Percentiles rank a stretch among this genome's conserved stretches.
These are phyloP conservation scores for Sphagnum fallax DNA, from an alignment of 228 moss, liverwort and hornwort genomes.

Conservation along the genomic window DNA sequence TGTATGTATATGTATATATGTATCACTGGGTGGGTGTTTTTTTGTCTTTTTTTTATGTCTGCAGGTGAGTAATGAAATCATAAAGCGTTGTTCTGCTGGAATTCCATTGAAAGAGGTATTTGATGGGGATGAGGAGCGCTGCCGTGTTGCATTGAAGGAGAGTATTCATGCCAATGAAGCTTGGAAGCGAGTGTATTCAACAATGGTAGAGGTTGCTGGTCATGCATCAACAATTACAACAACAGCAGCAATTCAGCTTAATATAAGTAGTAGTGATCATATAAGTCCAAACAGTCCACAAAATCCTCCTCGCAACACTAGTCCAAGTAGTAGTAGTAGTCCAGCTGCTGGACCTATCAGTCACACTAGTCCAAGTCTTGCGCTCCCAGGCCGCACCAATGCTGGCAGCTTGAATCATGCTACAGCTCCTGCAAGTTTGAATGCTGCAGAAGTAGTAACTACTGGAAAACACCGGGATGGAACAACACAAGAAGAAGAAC, in stretches of 20 bases:
- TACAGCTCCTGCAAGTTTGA: too few relatives aligned
- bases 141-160: constrained; percentile 51
- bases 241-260: too few relatives aligned
- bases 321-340: neutral
- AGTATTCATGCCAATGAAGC: constrained; percentile 77
- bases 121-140: constrained; percentile 65
- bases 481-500: too few relatives aligned
- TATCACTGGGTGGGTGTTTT: neutral
- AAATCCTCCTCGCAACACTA: neutral
- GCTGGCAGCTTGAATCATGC: too few relatives aligned
- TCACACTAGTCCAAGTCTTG: neutral
- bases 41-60: neutral
- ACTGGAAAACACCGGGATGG: neutral
- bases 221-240: too few relatives aligned
- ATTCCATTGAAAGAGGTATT: constrained; percentile 60
- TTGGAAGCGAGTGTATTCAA: constrained; percentile 66
- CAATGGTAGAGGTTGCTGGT: constrained; percentile 45
- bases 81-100: constrained; percentile 49
- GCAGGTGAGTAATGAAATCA: constrained; percentile 80
- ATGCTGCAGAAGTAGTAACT: neutral
- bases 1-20: too few relatives aligned
- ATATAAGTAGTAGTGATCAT: too few relatives aligned
- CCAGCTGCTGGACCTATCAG: neutral
- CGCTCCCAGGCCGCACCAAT: too few relatives aligned
- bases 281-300: neutral